Conservation (phyloP, 306 rosid species). For the cucumber (Cucumis sativus) region DNA sequence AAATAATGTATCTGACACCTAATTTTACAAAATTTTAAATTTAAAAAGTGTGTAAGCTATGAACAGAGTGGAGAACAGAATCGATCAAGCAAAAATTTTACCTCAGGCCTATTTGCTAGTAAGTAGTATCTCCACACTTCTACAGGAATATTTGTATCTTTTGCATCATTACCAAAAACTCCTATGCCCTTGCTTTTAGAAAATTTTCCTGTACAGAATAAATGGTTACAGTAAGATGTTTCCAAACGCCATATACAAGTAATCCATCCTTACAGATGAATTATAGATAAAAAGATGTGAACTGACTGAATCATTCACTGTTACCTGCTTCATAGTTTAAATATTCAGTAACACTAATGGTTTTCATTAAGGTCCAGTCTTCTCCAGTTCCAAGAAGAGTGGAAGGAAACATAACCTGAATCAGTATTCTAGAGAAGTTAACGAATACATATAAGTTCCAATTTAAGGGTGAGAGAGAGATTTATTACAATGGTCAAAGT, state of each 20-base stretch:
- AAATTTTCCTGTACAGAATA: conserved; percentile 58
- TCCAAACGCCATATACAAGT: neutral
- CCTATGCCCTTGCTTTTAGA: conserved; percentile 93
- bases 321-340: conserved; percentile 88
- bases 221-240: neutral
- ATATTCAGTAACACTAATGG: conserved; percentile 94
- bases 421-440: neutral
- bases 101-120: conserved; percentile 96
- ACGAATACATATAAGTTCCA: neutral
- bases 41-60: neutral
- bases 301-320: neutral
- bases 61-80: neutral
- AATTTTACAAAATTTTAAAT: neutral
- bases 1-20: conserved; percentile 91
- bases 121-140: conserved; percentile 99
- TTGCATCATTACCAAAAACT: conserved; percentile 93
- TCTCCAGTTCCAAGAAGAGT: conserved; percentile 85
- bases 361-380: conserved; percentile 93
- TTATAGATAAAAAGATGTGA: neutral
- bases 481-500: neutral
- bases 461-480: neutral
- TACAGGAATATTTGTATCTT: conserved; percentile 78
- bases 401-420: conserved; percentile 96
- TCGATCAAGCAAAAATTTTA: conserved; percentile 15
- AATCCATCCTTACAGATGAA: neutral